Evolutionary conservation across 106 monocot species (phyloP).

Genomic region (Apostasia ramifera): DNA sequence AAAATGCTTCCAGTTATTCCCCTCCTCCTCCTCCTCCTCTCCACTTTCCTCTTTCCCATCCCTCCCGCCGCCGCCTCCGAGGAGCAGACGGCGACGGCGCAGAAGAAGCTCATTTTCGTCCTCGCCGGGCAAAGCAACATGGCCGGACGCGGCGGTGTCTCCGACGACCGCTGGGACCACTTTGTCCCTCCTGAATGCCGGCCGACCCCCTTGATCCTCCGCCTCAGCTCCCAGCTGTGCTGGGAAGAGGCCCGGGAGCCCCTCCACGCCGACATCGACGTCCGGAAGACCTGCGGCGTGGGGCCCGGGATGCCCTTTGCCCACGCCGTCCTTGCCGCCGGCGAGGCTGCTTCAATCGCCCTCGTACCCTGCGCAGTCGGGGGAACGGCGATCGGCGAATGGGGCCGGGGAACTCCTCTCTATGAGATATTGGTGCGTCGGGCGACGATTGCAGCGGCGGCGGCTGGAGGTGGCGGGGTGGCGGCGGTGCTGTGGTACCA

Average conservation of each 20-base stretch:
- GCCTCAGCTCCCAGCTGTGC: constrained; percentile 35
- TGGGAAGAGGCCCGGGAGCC: constrained; percentile 61
- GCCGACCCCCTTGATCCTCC: constrained; percentile 49
- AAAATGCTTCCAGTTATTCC: no score
- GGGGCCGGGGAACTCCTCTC: constrained; percentile 25
- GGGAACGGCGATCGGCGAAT: constrained; percentile 26
- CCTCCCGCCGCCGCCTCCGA: not conserved
- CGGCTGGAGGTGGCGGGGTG: constrained; percentile 5
- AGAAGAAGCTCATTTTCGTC: constrained; percentile 35
- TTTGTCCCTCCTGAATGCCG: constrained; percentile 26
- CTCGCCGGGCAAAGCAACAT: constrained; percentile 70
- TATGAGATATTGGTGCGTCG: constrained; percentile 28
- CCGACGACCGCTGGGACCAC: constrained; percentile 16
- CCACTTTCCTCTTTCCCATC: not conserved
- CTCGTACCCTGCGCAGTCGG: constrained; percentile 33
- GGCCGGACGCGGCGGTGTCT: constrained; percentile 49
- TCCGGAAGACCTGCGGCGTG: constrained; percentile 52
- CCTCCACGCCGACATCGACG: constrained; percentile 81
- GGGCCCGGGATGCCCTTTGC: constrained; percentile 77
- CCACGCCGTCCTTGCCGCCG: constrained; percentile 13
- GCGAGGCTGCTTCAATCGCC: not conserved
- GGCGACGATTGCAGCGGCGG: constrained; percentile 16
- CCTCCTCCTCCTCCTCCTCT: not conserved
- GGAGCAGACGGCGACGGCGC: no score
- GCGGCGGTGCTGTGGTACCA: constrained; percentile 62